Evolutionary conservation across 2,329 filamentous ascomycete species (phyloP).

Genomic region (Aspergillus caelatus): DNA sequence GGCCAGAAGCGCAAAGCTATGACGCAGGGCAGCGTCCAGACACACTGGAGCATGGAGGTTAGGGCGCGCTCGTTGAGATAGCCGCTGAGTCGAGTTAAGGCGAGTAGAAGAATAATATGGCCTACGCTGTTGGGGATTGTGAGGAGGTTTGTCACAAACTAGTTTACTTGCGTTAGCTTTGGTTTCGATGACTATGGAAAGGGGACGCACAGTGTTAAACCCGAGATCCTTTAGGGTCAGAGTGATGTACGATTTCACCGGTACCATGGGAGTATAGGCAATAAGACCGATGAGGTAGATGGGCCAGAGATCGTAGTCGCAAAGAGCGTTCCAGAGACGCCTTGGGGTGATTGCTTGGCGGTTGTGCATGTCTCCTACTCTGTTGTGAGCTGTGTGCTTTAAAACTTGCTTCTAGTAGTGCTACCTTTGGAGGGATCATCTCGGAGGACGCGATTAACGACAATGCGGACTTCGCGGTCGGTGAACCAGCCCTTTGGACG

Average conservation of each 20-base stretch:
- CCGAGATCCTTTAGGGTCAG: slow-evolving; percentile 60
- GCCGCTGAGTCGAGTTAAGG: slow-evolving; percentile 50
- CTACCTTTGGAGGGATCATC: slow-evolving; percentile 62
- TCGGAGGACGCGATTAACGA: slow-evolving; percentile 61
- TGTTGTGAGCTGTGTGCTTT: background rate
- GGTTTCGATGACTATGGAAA: background rate
- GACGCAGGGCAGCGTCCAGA: slow-evolving; percentile 65
- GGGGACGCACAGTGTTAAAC: slow-evolving; percentile 50
- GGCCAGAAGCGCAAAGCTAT: slow-evolving; percentile 54
- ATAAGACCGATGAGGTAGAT: slow-evolving; percentile 56
- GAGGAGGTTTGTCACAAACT: slow-evolving; percentile 64
- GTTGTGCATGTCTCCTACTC: slow-evolving; percentile 59
- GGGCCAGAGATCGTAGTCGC: slow-evolving; percentile 65
- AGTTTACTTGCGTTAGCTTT: background rate
- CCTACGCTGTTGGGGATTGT: slow-evolving; percentile 52
- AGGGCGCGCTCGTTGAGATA: slow-evolving; percentile 50
- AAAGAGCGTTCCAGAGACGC: slow-evolving; percentile 55
- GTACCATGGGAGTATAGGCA: slow-evolving; percentile 57
- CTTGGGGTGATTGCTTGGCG: slow-evolving; percentile 57
- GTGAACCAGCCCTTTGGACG: slow-evolving; percentile 62
- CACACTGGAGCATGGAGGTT: slow-evolving; percentile 52
- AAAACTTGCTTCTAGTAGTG: background rate
- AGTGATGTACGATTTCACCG: slow-evolving; percentile 58
- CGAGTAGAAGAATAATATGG: slow-evolving; percentile 44
- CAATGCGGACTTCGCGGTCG: slow-evolving; percentile 61